Percentiles rank a stretch among this genome's conserved stretches.
Evolutionary conservation across 148 eudicot genomes (phyloP).

Genomic region (Amaranthus cruentus): DNA sequence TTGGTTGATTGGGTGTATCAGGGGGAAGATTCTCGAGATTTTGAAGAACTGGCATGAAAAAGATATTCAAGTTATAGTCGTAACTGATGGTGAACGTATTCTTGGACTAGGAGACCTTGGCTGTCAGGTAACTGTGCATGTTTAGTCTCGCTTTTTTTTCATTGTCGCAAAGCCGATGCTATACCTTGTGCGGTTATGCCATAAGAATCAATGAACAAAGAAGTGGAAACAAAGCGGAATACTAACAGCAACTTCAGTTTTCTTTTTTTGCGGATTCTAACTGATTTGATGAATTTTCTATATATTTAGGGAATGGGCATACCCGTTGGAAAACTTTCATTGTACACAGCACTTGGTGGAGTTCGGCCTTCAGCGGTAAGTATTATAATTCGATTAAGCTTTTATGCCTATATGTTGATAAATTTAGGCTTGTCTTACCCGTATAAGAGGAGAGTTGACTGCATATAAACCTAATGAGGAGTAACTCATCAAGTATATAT

Average conservation of each 20-base stretch:
- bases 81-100: conserved; percentile 97
- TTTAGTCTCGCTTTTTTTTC: not conserved
- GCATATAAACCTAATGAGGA: too few relatives aligned
- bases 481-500: too few relatives aligned
- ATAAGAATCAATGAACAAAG: not conserved
- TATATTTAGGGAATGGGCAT: conserved; percentile 90
- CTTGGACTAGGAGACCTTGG: conserved; percentile 96
- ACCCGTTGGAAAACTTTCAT: conserved; percentile 90
- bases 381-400: not conserved
- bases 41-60: conserved; percentile 92
- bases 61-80: conserved; percentile 82
- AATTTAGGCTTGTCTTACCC: not conserved
- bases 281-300: not conserved
- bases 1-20: conserved; percentile 29
- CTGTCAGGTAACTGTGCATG: conserved; percentile 57
- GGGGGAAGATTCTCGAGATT: conserved; percentile 83
- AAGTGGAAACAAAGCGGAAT: not conserved
- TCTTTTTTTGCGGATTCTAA: not conserved
- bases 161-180: not conserved
- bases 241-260: not conserved
- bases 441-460: too few relatives aligned
- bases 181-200: not conserved
- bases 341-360: conserved; percentile 95
- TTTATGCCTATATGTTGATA: not conserved
- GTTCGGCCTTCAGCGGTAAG: conserved; percentile 95